A percentile compares a stretch with the other conserved stretches of the same genome.
Evolutionary conservation across 306 rosid species (phyloP).

Genomic region (Cucumis melo): DNA sequence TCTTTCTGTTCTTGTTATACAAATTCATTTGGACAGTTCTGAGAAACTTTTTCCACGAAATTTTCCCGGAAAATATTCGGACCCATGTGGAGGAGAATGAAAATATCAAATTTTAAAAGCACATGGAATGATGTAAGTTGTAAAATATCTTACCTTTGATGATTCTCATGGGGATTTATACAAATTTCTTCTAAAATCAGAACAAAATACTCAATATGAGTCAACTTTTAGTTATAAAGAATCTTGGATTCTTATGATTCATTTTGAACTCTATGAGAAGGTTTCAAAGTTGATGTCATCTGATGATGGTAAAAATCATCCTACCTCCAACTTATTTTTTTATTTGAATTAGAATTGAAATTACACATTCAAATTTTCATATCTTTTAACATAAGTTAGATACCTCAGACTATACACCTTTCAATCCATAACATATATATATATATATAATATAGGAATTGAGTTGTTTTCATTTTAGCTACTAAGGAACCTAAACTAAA

Average conservation of each 20-base stretch:
- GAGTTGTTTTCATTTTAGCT: too few relatives aligned
- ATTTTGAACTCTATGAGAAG: too few relatives aligned
- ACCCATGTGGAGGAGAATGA: background rate
- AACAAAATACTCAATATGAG: background rate
- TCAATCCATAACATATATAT: too few relatives aligned
- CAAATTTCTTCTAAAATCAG: background rate
- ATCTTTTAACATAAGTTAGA: too few relatives aligned
- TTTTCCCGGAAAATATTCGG: background rate
- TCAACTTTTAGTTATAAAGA: background rate
- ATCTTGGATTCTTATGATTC: background rate
- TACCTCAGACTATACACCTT: too few relatives aligned
- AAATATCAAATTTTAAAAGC: background rate
- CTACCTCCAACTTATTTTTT: too few relatives aligned
- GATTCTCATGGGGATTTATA: background rate
- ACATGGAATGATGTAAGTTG: background rate
- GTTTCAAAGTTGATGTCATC: too few relatives aligned
- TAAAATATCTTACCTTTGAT: background rate
- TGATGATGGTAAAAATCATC: too few relatives aligned
- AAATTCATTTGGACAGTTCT: background rate
- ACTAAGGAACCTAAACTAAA: too few relatives aligned
- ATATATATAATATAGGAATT: too few relatives aligned
- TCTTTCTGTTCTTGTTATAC: background rate
- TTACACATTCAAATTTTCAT: too few relatives aligned
- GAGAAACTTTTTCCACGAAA: background rate
- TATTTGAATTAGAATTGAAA: too few relatives aligned